phyloP scores from a whole-genome alignment of 371 early-diverging fungal genomes.

The Mortierella sp. region DNA sequence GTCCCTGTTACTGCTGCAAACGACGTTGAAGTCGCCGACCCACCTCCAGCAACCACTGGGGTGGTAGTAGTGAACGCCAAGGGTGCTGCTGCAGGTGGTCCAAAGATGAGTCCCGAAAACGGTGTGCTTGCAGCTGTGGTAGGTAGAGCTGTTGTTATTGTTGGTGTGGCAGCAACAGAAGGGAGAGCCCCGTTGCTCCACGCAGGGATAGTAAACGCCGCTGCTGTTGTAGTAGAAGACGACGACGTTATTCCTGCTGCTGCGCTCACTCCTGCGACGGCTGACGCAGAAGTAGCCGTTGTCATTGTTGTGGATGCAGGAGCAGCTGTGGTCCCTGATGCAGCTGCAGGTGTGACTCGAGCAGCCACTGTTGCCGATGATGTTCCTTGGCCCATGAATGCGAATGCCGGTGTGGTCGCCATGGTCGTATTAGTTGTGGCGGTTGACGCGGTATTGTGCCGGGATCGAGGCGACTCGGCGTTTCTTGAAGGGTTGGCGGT shows the following conservation, averaged over 20 bases:
- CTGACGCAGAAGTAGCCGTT: not conserved
- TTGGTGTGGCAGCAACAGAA: not conserved
- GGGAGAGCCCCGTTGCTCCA: not conserved
- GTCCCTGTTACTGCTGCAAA: not conserved
- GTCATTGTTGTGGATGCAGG: conserved; percentile 1
- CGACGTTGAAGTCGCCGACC: not conserved
- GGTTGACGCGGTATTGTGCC: not conserved
- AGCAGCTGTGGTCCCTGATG: conserved; percentile 3
- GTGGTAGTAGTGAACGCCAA: not conserved
- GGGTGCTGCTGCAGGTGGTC: not conserved
- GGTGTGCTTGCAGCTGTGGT: not conserved
- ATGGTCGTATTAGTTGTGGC: not conserved
- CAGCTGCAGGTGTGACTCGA: conserved; percentile 4
- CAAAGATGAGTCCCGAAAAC: not conserved
- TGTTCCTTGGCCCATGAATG: conserved; percentile 11
- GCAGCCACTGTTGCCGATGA: conserved; percentile 8
- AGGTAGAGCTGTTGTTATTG: not conserved
- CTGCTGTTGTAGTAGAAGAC: not conserved
- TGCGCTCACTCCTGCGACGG: not conserved
- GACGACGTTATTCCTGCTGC: not conserved
- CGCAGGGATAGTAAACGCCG: not conserved
- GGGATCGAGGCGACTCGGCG: conserved; percentile 7
- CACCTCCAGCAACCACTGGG: not conserved
- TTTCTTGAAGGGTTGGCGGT: not conserved
- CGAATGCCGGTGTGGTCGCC: conserved; percentile 8